Evolutionary conservation across 163 green algal species (phyloP), one percentile per base, ranked within the genome.

Genomic region (Prototheca cutis): DNA sequence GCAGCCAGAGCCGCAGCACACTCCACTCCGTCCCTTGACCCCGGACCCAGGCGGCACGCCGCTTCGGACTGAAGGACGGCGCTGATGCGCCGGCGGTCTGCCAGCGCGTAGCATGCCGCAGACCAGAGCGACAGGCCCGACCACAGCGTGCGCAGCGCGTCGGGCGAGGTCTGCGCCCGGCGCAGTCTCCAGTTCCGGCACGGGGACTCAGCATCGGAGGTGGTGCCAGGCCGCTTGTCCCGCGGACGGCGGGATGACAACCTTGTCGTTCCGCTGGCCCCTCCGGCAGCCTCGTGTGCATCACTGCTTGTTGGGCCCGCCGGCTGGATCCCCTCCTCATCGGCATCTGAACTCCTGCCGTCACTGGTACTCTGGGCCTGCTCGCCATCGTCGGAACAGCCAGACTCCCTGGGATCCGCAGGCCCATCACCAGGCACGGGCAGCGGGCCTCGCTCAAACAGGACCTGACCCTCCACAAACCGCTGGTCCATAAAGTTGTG

Each of bases 21-120:
- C n/a, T n/a, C n/a, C n/a, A n/a, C n/a, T n/a, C n/a, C n/a, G n/a
- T n/a, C n/a, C n/a, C n/a, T n/a, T n/a, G n/a, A n/a, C 3, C 48
- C 25, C 19, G 47, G 53, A 21, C 32, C 39, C 63, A 80, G 57
- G 4, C 52, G 63, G 24, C 74, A 59, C 3, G 69, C 73, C 64
- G 79, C 59, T 23, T 80, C 73, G 56, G 62, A 56, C 4, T n/a
- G 55, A 30, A 73, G 63, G 53, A 73, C 30, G 18, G 56, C 42
- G 1, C 53, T 59, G 32, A 55, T 60, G 21, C 72, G 63, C 40
- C 40, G 27, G 27, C 63, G 62, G 3, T 69, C 68, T 25, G 55
- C 59, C 25, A 58, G 40, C 17, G 15, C 24, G 53, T 69, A 80
- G 62, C 63, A 78, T 5, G 24, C 24, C 7, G 64, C 72, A 0